Evolutionary conservation across 1,139 yeast species (phyloP).

Genomic region (Chernovozyma sophiae-reginae): DNA sequence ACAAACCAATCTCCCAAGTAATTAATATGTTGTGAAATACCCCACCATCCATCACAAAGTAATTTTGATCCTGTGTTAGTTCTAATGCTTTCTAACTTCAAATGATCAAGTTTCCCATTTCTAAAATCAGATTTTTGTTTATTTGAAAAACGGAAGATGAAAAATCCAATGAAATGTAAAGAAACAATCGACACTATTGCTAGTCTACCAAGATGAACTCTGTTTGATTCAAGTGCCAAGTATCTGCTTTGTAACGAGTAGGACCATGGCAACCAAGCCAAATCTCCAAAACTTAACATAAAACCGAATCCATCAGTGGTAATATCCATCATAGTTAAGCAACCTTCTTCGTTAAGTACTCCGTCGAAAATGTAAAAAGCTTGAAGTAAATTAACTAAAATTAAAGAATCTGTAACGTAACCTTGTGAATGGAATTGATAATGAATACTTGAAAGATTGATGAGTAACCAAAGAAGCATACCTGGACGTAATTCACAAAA

Average conservation of each 20-base stretch:
- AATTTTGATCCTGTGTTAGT: slow-evolving; percentile 78
- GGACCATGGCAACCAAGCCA: slow-evolving; percentile 91
- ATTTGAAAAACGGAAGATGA: slow-evolving; percentile 80
- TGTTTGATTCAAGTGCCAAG: slow-evolving; percentile 54
- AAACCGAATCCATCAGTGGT: slow-evolving; percentile 97
- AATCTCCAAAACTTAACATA: slow-evolving; percentile 92
- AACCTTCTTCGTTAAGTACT: slow-evolving; percentile 84
- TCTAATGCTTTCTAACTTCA: slow-evolving; percentile 60
- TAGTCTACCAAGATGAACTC: slow-evolving; percentile 50
- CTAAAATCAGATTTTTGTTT: slow-evolving; percentile 81
- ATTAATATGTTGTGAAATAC: slow-evolving; percentile 83
- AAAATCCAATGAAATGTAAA: slow-evolving; percentile 59
- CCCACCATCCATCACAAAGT: slow-evolving; percentile 96
- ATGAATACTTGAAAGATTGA: slow-evolving; percentile 77
- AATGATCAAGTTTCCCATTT: slow-evolving; percentile 63
- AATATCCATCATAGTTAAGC: slow-evolving; percentile 89
- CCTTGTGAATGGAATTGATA: slow-evolving; percentile 68
- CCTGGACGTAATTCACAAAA: slow-evolving; percentile 97
- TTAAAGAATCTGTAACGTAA: slow-evolving; percentile 63
- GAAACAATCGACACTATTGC: slow-evolving; percentile 33
- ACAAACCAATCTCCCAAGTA: slow-evolving; percentile 95
- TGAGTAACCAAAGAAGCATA: slow-evolving; percentile 75
- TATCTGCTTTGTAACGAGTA: slow-evolving; percentile 85
- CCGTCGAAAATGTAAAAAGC: slow-evolving; percentile 87
- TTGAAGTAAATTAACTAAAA: slow-evolving; percentile 67